phyloP scores from a whole-genome alignment of 2,329 filamentous ascomycete genomes.

The Exophiala lecanii-corni region DNA sequence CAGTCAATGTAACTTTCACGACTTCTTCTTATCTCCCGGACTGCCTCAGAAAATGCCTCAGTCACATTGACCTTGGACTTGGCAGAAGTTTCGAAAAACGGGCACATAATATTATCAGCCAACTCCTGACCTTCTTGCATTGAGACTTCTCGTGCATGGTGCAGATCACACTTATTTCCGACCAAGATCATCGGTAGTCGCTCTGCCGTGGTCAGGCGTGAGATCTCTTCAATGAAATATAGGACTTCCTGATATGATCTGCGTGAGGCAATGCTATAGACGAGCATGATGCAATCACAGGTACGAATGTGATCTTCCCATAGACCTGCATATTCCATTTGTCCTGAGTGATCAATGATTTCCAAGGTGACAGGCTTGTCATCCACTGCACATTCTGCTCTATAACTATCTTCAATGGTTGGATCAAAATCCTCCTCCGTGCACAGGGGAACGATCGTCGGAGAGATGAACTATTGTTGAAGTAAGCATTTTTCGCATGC shows the following conservation, averaged over 20 bases:
- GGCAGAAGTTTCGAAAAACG: neutral
- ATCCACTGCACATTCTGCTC: neutral
- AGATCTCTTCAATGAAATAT: conserved; percentile 1
- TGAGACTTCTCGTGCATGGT: neutral
- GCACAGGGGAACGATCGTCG: neutral
- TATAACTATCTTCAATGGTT: neutral
- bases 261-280: neutral
- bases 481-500: too few species aligned
- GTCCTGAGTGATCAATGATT: neutral
- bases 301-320: neutral
- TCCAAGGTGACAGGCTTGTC: neutral
- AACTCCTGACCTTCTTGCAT: neutral
- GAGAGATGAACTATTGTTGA: neutral
- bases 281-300: neutral
- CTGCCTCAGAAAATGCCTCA: neutral
- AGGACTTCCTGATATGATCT: conserved; percentile 1
- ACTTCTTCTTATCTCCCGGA: neutral
- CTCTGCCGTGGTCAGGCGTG: neutral
- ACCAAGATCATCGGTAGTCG: neutral
- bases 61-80: neutral
- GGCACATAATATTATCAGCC: neutral
- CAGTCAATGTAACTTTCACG: neutral
- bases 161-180: neutral
- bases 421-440: neutral
- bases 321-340: neutral